Conservation (phyloP, 2,329 filamentous ascomycete genomes). For the Didymella sp. region DNA sequence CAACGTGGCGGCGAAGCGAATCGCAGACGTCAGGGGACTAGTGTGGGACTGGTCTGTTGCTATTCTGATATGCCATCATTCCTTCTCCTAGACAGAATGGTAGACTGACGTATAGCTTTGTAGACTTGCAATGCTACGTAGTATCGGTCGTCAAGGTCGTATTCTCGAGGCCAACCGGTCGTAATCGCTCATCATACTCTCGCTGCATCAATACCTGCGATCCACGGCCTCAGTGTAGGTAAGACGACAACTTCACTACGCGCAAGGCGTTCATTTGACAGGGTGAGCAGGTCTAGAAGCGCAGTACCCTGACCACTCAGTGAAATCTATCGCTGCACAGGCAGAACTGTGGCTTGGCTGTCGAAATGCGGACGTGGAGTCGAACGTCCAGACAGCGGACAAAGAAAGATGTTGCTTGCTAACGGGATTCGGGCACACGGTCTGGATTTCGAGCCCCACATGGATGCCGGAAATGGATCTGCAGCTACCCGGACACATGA, state of each 20-base stretch:
- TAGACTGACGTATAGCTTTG: not conserved
- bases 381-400: not conserved
- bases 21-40: not conserved
- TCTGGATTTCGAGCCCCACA: not conserved
- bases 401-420: not conserved
- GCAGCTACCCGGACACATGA: not conserved
- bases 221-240: not conserved
- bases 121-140: not conserved
- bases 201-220: not conserved
- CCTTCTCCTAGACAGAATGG: not conserved
- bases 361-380: not conserved
- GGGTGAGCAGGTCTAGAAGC: not conserved
- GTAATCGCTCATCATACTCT: not conserved
- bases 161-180: not conserved
- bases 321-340: not conserved
- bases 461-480: conserved; percentile 3
- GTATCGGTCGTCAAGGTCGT: not conserved
- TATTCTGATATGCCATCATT: not conserved
- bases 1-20: conserved; percentile 6
- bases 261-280: not conserved
- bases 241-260: not conserved
- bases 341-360: not conserved
- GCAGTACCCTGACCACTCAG: not conserved
- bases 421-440: not conserved
- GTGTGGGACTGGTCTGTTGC: conserved; percentile 3